Conservation (phyloP, 1,284 basidiomycete species). For the Apiotrichum porosum region DNA sequence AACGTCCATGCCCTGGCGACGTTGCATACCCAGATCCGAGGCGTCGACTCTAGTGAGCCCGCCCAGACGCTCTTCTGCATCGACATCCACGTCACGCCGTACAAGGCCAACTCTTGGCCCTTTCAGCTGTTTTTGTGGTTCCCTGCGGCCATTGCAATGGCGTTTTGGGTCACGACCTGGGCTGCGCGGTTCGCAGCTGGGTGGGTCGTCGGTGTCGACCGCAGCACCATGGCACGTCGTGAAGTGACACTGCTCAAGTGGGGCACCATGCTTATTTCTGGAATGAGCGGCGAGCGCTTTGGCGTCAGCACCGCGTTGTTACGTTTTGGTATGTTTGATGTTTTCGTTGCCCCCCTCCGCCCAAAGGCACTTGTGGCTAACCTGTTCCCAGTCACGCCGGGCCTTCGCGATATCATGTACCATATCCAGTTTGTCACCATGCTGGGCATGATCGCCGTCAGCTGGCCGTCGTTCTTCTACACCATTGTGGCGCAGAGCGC, state of each 20-base stretch:
- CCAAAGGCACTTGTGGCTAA: too few species aligned
- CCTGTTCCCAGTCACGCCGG: constrained; percentile 70
- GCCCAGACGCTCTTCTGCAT: constrained; percentile 74
- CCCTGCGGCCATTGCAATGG: constrained; percentile 68
- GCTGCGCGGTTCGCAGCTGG: constrained; percentile 76
- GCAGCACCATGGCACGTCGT: constrained; percentile 16
- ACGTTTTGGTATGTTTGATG: constrained; percentile 66
- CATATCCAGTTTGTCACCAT: constrained; percentile 74
- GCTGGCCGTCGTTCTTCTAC: constrained; percentile 90
- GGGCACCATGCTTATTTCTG: constrained; percentile 84
- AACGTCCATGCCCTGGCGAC: constrained; percentile 71
- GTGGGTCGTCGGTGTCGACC: constrained; percentile 53
- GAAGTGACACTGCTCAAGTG: constrained; percentile 52
- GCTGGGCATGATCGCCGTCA: constrained; percentile 84
- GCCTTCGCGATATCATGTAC: constrained; percentile 83
- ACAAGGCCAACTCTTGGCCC: constrained; percentile 60
- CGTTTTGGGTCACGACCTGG: constrained; percentile 75
- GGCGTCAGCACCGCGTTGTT: constrained; percentile 78
- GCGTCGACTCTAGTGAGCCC: constrained; percentile 70
- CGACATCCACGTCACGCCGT: constrained; percentile 71
- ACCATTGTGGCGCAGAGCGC: constrained; percentile 77
- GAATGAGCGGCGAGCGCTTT: constrained; percentile 83
- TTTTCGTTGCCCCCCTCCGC: neutral
- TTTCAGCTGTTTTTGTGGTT: constrained; percentile 77
- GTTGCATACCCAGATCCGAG: constrained; percentile 73